phyloP scores from a whole-genome alignment of 768 basidiomycete genomes.

The Termitomyces sp. region DNA sequence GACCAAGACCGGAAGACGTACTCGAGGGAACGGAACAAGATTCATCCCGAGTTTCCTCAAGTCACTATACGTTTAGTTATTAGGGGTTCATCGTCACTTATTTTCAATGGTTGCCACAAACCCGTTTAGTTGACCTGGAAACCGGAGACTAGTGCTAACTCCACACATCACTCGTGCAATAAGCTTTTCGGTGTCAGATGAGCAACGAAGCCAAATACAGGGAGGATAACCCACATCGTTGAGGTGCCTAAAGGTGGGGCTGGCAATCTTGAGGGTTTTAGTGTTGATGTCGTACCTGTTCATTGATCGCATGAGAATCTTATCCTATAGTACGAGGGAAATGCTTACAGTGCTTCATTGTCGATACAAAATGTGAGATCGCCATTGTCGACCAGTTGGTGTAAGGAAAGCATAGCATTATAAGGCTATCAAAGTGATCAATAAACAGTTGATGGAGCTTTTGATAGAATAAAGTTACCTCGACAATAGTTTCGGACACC shows the following conservation, averaged over 20 bases:
- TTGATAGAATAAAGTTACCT: slow-evolving; percentile 48
- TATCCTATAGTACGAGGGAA: background rate
- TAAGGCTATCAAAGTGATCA: slow-evolving; percentile 68
- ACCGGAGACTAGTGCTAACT: slow-evolving; percentile 85
- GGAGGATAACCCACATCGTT: slow-evolving; percentile 48
- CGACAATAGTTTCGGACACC: slow-evolving; percentile 52
- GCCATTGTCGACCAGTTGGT: slow-evolving; percentile 86
- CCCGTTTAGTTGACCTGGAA: slow-evolving; percentile 94
- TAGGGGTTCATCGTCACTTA: background rate
- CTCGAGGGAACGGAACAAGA: slow-evolving; percentile 93
- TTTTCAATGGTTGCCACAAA: slow-evolving; percentile 24
- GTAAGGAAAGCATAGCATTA: slow-evolving; percentile 77
- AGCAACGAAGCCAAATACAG: background rate
- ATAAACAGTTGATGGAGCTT: slow-evolving; percentile 24
- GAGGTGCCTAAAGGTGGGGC: slow-evolving; percentile 60
- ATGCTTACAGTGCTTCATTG: slow-evolving; percentile 75
- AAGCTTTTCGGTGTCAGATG: slow-evolving; percentile 29
- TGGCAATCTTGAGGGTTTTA: slow-evolving; percentile 58
- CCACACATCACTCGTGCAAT: slow-evolving; percentile 93
- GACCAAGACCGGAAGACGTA: slow-evolving; percentile 21
- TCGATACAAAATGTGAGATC: slow-evolving; percentile 84
- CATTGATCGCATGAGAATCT: background rate
- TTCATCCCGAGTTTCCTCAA: slow-evolving; percentile 91
- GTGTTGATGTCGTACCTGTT: slow-evolving; percentile 68
- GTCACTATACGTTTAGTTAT: slow-evolving; percentile 42